These are phyloP conservation scores for Suhomyces tanzawaensis DNA, from an alignment of 805 yeast genomes.

Conservation along the genomic window DNA sequence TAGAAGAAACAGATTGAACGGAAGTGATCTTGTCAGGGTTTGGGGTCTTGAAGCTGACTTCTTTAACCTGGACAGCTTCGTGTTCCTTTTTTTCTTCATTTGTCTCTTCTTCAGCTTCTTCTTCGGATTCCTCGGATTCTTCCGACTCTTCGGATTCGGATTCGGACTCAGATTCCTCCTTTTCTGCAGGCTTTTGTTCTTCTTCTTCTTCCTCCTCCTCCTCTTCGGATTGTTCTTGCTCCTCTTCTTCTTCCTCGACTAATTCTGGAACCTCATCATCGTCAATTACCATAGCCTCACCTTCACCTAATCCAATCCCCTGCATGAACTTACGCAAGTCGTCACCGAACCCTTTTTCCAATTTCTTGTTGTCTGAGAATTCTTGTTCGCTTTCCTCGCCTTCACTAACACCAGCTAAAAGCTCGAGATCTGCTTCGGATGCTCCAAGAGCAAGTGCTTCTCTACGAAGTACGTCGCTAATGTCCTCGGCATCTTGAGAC, in stretches of 20 bases:
- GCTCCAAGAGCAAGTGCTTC: slow-evolving; percentile 86
- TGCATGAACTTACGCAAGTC: slow-evolving; percentile 66
- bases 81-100: slow-evolving; percentile 10
- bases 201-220: slow-evolving; percentile 37
- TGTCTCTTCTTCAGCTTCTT: slow-evolving; percentile 15
- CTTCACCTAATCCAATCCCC: slow-evolving; percentile 57
- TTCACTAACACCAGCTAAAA: slow-evolving; percentile 54
- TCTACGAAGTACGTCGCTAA: slow-evolving; percentile 48
- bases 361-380: slow-evolving; percentile 40
- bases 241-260: slow-evolving; percentile 16
- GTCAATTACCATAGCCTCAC: slow-evolving; percentile 30
- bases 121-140: slow-evolving; percentile 5
- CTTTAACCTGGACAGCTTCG: slow-evolving; percentile 13
- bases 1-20: slow-evolving; percentile 51
- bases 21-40: slow-evolving; percentile 30
- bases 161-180: slow-evolving; percentile 21
- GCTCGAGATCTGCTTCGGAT: slow-evolving; percentile 71
- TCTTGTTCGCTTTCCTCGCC: slow-evolving; percentile 54
- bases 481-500: slow-evolving; percentile 2
- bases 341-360: slow-evolving; percentile 43
- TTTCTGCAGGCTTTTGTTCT: slow-evolving; percentile 29
- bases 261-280: slow-evolving; percentile 13
- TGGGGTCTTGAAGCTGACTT: slow-evolving; percentile 10
- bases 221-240: slow-evolving; percentile 37
- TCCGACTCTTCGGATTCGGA: slow-evolving; percentile 18